Conservation (phyloP, 2,329 filamentous ascomycete genomes). For the Zymoseptoria pseudotritici region DNA sequence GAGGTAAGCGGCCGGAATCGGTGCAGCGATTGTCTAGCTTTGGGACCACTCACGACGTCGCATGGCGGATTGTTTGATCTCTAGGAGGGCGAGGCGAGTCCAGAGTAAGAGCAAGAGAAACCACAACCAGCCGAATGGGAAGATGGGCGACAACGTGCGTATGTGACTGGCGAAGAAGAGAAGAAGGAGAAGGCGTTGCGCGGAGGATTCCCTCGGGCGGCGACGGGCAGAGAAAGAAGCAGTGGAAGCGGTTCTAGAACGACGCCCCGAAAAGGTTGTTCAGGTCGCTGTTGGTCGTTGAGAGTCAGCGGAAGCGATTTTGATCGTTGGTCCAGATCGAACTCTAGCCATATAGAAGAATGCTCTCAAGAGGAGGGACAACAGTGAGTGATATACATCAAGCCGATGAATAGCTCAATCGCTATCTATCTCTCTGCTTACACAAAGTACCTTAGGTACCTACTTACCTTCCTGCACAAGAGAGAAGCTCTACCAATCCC, state of each 20-base stretch:
- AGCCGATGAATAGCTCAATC: not conserved
- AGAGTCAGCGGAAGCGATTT: too few relatives aligned
- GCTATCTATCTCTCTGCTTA: not conserved
- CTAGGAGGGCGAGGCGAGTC: not conserved
- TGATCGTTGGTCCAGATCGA: not conserved
- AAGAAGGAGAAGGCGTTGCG: not conserved
- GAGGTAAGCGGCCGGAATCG: not conserved
- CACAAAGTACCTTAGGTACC: too few relatives aligned
- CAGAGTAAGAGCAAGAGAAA: not conserved
- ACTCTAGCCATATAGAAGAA: not conserved
- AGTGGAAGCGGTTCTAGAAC: not conserved
- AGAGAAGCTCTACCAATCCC: too few relatives aligned
- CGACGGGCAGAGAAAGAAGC: not conserved
- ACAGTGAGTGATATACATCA: not conserved
- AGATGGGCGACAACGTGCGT: conserved; percentile 11
- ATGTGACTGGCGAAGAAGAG: conserved; percentile 10
- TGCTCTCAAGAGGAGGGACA: not conserved
- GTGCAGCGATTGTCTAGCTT: not conserved
- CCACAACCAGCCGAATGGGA: not conserved
- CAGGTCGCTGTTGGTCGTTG: not conserved
- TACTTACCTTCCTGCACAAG: too few relatives aligned
- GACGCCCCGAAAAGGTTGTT: not conserved
- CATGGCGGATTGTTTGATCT: not conserved
- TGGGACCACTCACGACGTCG: not conserved
- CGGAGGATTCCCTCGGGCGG: not conserved